These are phyloP conservation scores for Coemansia sp. DNA, from an alignment of 192 early-diverging fungal species.

Conservation along the genomic window DNA sequence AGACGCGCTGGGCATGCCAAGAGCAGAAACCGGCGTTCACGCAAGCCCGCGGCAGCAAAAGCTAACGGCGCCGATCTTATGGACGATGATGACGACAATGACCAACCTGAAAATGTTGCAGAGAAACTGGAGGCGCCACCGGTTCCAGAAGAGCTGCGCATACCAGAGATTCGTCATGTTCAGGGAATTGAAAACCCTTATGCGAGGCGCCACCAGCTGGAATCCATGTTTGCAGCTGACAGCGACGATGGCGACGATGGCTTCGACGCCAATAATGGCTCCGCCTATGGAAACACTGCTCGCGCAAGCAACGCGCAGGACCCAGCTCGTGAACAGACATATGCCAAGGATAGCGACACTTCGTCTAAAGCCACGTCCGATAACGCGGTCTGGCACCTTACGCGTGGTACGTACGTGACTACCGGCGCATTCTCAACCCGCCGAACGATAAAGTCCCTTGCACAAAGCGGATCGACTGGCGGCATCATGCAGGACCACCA, in stretches of 20 bases:
- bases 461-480: conserved; percentile 42
- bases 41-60: neutral
- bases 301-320: neutral
- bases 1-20: conserved; percentile 37
- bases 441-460: conserved; percentile 40
- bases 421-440: conserved; percentile 50
- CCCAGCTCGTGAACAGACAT: neutral
- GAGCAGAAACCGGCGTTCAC: neutral
- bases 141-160: conserved; percentile 33
- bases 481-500: conserved; percentile 52
- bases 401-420: conserved; percentile 39
- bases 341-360: neutral
- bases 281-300: neutral
- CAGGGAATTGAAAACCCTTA: conserved; percentile 32
- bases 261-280: no score
- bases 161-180: conserved; percentile 25
- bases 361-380: conserved; percentile 1
- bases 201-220: conserved; percentile 12
- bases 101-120: neutral
- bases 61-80: neutral
- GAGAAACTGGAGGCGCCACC: conserved; percentile 7
- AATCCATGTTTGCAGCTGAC: conserved; percentile 7
- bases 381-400: conserved; percentile 36
- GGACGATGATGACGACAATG: neutral
- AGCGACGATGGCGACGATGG: neutral